A percentile compares a stretch with the other conserved stretches of the same genome.
phyloP scores from a whole-genome alignment of 192 early-diverging fungal species.

The Dispira parvispora region DNA sequence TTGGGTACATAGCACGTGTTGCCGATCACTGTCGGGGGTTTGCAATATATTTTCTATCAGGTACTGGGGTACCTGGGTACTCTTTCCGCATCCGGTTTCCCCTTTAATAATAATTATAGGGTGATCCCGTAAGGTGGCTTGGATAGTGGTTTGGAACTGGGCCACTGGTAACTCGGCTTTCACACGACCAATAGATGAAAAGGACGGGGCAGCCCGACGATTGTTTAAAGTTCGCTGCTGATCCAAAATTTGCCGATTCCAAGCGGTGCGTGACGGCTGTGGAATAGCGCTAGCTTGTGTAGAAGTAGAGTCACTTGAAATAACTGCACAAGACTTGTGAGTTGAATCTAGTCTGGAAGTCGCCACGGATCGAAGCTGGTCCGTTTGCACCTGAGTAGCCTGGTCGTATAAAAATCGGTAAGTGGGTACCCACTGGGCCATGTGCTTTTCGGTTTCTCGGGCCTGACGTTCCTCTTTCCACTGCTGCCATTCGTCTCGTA shows the following conservation, averaged over 20 bases:
- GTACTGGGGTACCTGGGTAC: conserved; percentile 71
- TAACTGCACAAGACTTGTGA: background rate
- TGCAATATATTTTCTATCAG: conserved; percentile 39
- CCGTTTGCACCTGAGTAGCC: background rate
- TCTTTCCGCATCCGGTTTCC: conserved; percentile 42
- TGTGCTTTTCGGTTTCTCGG: background rate
- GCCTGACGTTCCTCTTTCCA: background rate
- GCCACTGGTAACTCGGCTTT: background rate
- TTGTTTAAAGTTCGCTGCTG: background rate
- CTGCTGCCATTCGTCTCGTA: background rate
- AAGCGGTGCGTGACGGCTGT: background rate
- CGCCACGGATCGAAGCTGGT: background rate
- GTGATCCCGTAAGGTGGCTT: conserved; percentile 20
- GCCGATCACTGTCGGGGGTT: conserved; percentile 18
- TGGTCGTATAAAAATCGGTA: background rate
- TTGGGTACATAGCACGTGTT: conserved; percentile 44
- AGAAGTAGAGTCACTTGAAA: background rate
- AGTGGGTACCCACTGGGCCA: background rate
- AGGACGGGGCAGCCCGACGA: background rate
- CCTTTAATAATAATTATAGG: conserved; percentile 28
- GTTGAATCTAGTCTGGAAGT: background rate
- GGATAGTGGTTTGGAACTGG: conserved; percentile 14
- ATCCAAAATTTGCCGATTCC: background rate
- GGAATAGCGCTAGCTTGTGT: background rate
- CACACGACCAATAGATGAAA: background rate